A percentile compares a stretch with the other conserved stretches of the same genome.
Conservation (phyloP, 1,284 basidiomycete species). For the Leccinum pachyderme region DNA sequence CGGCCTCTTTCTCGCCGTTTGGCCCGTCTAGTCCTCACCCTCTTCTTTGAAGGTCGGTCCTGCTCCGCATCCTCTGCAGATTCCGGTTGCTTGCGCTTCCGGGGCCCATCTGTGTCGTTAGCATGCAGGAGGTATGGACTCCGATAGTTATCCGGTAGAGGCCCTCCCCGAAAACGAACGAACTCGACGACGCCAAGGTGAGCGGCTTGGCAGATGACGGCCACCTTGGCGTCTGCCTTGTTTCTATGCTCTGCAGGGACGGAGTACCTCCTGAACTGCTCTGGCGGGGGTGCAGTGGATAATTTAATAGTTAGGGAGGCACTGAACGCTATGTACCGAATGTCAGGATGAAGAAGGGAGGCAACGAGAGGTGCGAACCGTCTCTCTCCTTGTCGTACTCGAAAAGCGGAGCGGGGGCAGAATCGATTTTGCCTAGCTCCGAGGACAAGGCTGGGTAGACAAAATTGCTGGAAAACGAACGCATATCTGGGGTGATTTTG, state of each 20-base stretch:
- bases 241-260: conserved; percentile 51
- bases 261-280: conserved; percentile 41
- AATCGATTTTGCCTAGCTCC: conserved; percentile 45
- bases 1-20: conserved; percentile 11
- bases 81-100: conserved; percentile 23
- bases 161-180: conserved; percentile 46
- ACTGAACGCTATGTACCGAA: conserved; percentile 45
- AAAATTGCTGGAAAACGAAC: conserved; percentile 41
- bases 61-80: conserved; percentile 14
- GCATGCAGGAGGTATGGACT: conserved; percentile 25
- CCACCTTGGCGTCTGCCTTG: conserved; percentile 59
- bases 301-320: conserved; percentile 48
- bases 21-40: background rate
- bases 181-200: conserved; percentile 56
- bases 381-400: conserved; percentile 44
- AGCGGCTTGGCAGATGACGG: conserved; percentile 49
- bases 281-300: conserved; percentile 30
- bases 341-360: background rate
- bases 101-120: conserved; percentile 19
- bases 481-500: conserved; percentile 43
- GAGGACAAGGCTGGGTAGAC: conserved; percentile 43
- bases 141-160: conserved; percentile 27
- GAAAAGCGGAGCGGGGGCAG: conserved; percentile 39
- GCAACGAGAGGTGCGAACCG: conserved; percentile 36
- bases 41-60: conserved; percentile 16